phyloP scores from a whole-genome alignment of 1,139 yeast species.

The Entelexis paramagnoliae region DNA sequence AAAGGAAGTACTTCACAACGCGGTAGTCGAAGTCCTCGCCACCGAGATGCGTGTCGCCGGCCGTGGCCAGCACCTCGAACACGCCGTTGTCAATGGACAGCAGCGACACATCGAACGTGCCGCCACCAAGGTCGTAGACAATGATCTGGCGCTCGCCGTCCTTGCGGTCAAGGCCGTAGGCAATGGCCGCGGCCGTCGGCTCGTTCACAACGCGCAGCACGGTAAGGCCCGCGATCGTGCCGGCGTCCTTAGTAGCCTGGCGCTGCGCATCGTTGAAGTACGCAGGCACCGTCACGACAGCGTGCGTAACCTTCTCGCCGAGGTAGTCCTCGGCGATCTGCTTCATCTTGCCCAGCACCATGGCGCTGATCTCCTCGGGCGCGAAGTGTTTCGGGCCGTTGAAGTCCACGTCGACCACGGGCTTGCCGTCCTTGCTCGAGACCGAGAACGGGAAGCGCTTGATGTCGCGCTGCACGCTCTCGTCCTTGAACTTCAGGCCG shows the following conservation, averaged over 20 bases:
- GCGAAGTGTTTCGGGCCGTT: constrained; percentile 54
- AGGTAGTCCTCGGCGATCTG: constrained; percentile 85
- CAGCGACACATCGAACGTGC: constrained; percentile 87
- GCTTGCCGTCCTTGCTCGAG: constrained; percentile 62
- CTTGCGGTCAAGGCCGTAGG: constrained; percentile 87
- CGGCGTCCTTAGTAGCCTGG: constrained; percentile 98
- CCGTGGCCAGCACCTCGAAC: constrained; percentile 88
- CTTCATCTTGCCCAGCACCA: constrained; percentile 88
- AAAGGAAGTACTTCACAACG: constrained; percentile 74
- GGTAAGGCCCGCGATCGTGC: constrained; percentile 89
- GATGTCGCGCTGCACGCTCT: constrained; percentile 68
- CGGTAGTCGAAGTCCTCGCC: constrained; percentile 96
- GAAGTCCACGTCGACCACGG: constrained; percentile 63
- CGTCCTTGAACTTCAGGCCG: constrained; percentile 67
- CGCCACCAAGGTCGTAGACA: constrained; percentile 94
- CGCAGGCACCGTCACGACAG: constrained; percentile 95
- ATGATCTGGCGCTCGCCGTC: constrained; percentile 83
- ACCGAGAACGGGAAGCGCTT: constrained; percentile 72
- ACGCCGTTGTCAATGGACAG: constrained; percentile 87
- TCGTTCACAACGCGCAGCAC: constrained; percentile 93
- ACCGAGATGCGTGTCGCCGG: constrained; percentile 93
- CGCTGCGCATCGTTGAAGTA: constrained; percentile 97
- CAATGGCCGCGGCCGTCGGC: constrained; percentile 98
- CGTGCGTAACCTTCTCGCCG: constrained; percentile 82
- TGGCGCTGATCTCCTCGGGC: constrained; percentile 85